Evolutionary conservation across 129 eudicot species (phyloP), one percentile per base, ranked within the genome.

Genomic region (Escallonia herrerae): DNA sequence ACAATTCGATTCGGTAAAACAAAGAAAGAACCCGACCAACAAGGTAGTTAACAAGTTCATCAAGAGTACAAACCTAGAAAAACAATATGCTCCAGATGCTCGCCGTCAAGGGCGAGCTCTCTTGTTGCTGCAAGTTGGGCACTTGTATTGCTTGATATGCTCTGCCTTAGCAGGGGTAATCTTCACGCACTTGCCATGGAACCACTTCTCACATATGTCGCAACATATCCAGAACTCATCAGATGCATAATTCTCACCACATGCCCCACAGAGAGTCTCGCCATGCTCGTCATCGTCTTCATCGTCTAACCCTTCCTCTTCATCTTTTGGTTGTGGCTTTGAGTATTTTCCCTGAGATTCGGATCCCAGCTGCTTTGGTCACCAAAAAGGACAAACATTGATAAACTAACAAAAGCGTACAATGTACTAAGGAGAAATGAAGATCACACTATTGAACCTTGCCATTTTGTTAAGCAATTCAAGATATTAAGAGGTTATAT

Each of bases 191-290:
- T 81, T 84, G 40, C 95, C 90, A 77, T 81, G 95, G 76, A 87
- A 84, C 95, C 95, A 84, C 62, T 69, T 84, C 74, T 87, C 91
- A 39, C 95, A 87, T 40, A 74, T 55, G 64, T 87, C 90, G n/a
- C 95, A 87, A 40, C 89, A 84, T n/a, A 88, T 88, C 96, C 96
- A 88, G 65, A 88, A 88, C 42, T 88, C 93, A 45, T 85, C 86
- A 6, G 87, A 74, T 45, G 85, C 83, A 45, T 85, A 80, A 60
- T 74, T 78, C 40, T 82, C 87, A 4, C 85, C 96, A 46, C 94
- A 82, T 40, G 83, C 80, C 15, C 94, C 90, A 6, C 96, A 89
- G 41, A 80, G 56, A 5, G 95, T 83, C 48, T 90, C 95, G 11
- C 90, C 95, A 40, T 80, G 83, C 49, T 86, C 95, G 0, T 85